Base-by-base conservation (phyloP, 192 early-diverging fungal genomes). In the Nowakowskiella sp. region DNA sequence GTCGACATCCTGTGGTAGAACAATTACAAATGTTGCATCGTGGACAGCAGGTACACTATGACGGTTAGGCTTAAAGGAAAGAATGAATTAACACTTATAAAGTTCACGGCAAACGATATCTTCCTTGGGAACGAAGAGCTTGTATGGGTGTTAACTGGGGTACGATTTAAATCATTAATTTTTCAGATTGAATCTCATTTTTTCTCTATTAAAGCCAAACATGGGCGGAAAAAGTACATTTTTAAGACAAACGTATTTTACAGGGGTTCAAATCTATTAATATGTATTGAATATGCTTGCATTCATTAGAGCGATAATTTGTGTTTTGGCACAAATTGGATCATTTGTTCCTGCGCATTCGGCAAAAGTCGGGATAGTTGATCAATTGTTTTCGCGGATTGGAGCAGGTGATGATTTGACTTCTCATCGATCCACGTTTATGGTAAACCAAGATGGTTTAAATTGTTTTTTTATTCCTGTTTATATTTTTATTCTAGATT, bases 161-260 rank as follows among this genome's bases (percentile, higher is more conserved):
- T 48, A 42, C 33, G 64, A 67, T 8, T 64, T 47, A 27, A 39
- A 31, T 26, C 25, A 1, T 65, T 13, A 27, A 31, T 3, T 26
- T 21, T 22, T 58, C 19, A 1, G 21, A 2, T 45, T 19, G 16
- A 22, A n/a, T n/a, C 19, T 6, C 25, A 4, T 47, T 45, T 29
- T 57, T n/a, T 24, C 29, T 0, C 21, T 85, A 4, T 81, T 73
- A 0, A 77, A 85, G 28, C 89, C 87, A 8, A 90, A 90, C 54
- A 89, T 91, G 87, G 86, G 85, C 2, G 87, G 87, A 26, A 81
- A 85, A 53, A 66, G 60, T 33, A 85, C 83, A 6, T 83, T 82
- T 54, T 73, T 88, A 21, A 67, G 86, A 6, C 80, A 85, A 51
- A 72, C 74, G 44, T 84, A 70, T 0, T 53, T 82, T 2, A 49